These are phyloP conservation scores for Pyronema omphalodes DNA, from an alignment of 495 filamentous ascomycete genomes.

Conservation along the genomic window DNA sequence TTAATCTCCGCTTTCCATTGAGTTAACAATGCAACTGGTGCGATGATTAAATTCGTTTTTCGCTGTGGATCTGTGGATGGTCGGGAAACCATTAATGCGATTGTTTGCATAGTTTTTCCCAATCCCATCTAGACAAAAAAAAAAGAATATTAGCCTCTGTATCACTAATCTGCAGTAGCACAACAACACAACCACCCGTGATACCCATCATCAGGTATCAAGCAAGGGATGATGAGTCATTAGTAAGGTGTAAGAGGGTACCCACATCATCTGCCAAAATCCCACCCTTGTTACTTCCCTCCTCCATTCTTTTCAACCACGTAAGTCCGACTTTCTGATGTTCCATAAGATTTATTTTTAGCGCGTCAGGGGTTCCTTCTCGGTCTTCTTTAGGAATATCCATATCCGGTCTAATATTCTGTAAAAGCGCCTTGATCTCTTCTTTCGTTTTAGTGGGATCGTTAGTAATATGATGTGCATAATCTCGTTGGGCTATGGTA, in stretches of 20 bases:
- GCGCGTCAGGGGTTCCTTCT: constrained; percentile 53
- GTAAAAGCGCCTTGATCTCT: constrained; percentile 48
- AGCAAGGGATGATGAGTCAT: no score
- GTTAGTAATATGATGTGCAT: neutral
- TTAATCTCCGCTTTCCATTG: constrained; percentile 83
- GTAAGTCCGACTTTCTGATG: constrained; percentile 70
- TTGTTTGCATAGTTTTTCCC: constrained; percentile 80
- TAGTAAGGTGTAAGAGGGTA: neutral
- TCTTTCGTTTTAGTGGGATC: constrained; percentile 42
- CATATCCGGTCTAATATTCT: constrained; percentile 56
- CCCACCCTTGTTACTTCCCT: constrained; percentile 57
- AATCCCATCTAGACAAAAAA: constrained; percentile 55
- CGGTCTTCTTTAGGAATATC: constrained; percentile 45
- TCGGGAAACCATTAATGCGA: constrained; percentile 65
- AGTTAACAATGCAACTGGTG: constrained; percentile 66
- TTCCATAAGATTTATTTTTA: constrained; percentile 53
- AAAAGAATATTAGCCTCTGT: constrained; percentile 45
- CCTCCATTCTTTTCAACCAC: constrained; percentile 73
- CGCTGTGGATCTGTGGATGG: constrained; percentile 41
- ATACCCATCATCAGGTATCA: neutral
- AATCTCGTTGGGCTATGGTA: neutral
- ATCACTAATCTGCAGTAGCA: no score
- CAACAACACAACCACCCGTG: no score
- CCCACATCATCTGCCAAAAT: constrained; percentile 40
- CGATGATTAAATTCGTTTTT: constrained; percentile 75